These are phyloP conservation scores for Escovopsis sp. DNA, from an alignment of 2,329 filamentous ascomycete genomes.

Conservation along the genomic window DNA sequence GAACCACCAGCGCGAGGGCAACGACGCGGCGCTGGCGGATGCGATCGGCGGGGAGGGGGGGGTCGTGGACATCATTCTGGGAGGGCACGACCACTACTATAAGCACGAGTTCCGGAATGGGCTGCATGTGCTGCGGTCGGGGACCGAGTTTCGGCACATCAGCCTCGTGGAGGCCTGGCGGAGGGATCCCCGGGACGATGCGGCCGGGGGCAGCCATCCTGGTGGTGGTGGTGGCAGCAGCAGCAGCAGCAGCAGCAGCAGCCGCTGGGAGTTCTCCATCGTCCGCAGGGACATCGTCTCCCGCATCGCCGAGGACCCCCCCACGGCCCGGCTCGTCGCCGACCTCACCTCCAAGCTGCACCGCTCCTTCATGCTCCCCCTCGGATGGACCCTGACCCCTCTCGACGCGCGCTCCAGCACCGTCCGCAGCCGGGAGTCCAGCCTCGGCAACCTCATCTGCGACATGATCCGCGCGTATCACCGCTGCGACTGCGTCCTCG, in stretches of 20 bases:
- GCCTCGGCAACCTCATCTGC: constrained; percentile 80
- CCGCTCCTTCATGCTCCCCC: constrained; percentile 62
- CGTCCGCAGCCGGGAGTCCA: constrained; percentile 62
- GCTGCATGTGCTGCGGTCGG: constrained; percentile 72
- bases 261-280: constrained; percentile 69
- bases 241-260: no score
- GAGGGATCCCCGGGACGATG: constrained; percentile 26
- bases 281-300: constrained; percentile 58
- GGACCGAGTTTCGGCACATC: constrained; percentile 83
- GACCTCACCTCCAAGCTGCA: constrained; percentile 59
- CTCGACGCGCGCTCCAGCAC: constrained; percentile 79
- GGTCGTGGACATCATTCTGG: constrained; percentile 69
- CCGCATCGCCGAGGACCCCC: constrained; percentile 46
- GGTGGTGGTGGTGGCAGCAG: no score
- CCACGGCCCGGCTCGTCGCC: constrained; percentile 46
- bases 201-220: no score
- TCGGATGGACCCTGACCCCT: constrained; percentile 69
- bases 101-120: constrained; percentile 61
- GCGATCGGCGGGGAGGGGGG: constrained; percentile 53
- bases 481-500: constrained; percentile 63
- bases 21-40: constrained; percentile 72
- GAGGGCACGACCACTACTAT: constrained; percentile 86
- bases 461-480: constrained; percentile 83
- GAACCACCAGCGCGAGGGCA: constrained; percentile 76
- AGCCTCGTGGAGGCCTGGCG: constrained; percentile 71